phyloP scores from a whole-genome alignment of 192 early-diverging fungal genomes.

The Coemansia sp. region DNA sequence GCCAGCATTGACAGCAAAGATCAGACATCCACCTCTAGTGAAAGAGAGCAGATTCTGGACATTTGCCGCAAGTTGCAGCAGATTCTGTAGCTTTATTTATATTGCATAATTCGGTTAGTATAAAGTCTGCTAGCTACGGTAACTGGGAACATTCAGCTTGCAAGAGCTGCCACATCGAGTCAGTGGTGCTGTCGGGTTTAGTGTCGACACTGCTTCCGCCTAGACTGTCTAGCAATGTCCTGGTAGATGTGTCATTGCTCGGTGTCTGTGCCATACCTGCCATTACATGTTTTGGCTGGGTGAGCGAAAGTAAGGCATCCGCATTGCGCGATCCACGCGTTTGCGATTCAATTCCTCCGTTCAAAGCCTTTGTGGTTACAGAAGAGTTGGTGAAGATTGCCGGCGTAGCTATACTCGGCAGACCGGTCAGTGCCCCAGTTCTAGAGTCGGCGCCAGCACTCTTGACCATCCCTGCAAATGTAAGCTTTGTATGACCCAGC shows the following conservation, averaged over 20 bases:
- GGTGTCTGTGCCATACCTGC: conserved; percentile 1
- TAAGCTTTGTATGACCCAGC: background rate
- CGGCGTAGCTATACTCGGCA: conserved; percentile 19
- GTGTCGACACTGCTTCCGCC: background rate
- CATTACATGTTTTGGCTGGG: background rate
- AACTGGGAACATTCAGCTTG: conserved; percentile 5
- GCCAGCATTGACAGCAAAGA: conserved; percentile 26
- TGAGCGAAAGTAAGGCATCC: conserved; percentile 4
- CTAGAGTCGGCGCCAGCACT: background rate
- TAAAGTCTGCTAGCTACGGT: background rate
- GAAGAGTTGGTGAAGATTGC: conserved; percentile 32
- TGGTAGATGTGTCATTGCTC: background rate
- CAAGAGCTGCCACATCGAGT: conserved; percentile 25
- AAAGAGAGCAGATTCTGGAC: conserved; percentile 47
- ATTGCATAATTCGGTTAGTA: background rate
- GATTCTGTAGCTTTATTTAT: conserved; percentile 13
- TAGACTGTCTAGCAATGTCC: background rate
- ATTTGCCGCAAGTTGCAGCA: conserved; percentile 51
- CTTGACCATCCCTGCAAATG: conserved; percentile 2
- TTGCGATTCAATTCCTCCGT: conserved; percentile 23
- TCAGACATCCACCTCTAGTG: conserved; percentile 1
- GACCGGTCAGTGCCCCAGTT: background rate
- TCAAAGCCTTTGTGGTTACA: conserved; percentile 45
- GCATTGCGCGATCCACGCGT: background rate
- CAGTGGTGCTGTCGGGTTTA: background rate